A percentile compares a stretch with the other conserved stretches of the same genome.
These are phyloP conservation scores for Echinosophora koreensis DNA, from an alignment of 306 rosid genomes.

Conservation along the genomic window DNA sequence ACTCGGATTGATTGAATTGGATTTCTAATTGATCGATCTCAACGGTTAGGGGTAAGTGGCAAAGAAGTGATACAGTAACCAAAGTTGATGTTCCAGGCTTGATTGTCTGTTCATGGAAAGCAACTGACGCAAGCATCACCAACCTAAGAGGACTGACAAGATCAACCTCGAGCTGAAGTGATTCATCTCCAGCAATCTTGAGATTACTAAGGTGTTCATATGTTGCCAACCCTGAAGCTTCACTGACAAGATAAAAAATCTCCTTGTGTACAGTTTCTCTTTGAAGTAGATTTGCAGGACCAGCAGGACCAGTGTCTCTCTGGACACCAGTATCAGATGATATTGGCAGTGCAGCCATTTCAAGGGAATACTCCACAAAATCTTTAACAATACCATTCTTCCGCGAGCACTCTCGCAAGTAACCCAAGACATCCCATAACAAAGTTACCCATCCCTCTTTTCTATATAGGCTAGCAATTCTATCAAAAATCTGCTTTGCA, in stretches of 20 bases:
- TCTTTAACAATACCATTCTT: conserved; percentile 70
- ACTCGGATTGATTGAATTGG: conserved; percentile 85
- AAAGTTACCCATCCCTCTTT: conserved; percentile 95
- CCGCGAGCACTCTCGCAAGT: conserved; percentile 85
- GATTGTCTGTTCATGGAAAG: conserved; percentile 86
- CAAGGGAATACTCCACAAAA: conserved; percentile 91
- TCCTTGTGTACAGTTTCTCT: conserved; percentile 81
- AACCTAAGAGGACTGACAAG: conserved; percentile 89
- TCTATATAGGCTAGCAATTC: conserved; percentile 82
- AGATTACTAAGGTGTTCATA: conserved; percentile 54
- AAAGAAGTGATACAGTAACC: conserved; percentile 81
- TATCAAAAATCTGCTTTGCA: conserved; percentile 72
- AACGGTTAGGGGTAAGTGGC: conserved; percentile 75
- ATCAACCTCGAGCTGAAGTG: conserved; percentile 91
- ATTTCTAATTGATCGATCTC: conserved; percentile 84
- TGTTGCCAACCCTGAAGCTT: conserved; percentile 55
- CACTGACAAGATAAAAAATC: conserved; percentile 71
- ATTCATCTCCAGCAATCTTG: conserved; percentile 59
- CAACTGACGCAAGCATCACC: conserved; percentile 93
- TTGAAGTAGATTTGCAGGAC: conserved; percentile 73
- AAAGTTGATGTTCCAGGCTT: conserved; percentile 75
- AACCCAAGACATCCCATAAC: conserved; percentile 94
- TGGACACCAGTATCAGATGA: conserved; percentile 64
- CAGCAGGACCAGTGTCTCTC: conserved; percentile 83
- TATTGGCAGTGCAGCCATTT: conserved; percentile 93